These are phyloP conservation scores for Plantago elongata DNA, from an alignment of 257 asterid genomes.

Conservation along the genomic window DNA sequence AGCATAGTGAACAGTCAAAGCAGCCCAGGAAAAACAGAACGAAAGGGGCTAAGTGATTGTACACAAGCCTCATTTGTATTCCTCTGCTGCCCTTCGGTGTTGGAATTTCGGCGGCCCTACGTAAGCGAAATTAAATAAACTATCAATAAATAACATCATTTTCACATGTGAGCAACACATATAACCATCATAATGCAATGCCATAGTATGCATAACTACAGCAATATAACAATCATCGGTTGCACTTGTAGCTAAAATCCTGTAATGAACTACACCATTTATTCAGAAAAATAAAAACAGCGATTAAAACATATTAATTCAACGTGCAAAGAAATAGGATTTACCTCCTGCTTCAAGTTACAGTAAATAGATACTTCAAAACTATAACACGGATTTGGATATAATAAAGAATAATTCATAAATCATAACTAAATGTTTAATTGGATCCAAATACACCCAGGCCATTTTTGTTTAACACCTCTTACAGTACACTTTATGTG, in stretches of 20 bases:
- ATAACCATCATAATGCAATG: not conserved
- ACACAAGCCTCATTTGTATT: conserved; percentile 78
- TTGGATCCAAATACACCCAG: conserved; percentile 8
- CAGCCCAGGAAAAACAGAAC: conserved; percentile 62
- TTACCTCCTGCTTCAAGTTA: not conserved
- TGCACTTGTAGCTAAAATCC: not conserved
- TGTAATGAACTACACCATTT: not conserved
- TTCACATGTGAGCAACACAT: not conserved
- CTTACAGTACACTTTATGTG: not conserved
- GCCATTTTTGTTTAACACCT: not conserved
- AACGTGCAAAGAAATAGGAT: conserved; percentile 3
- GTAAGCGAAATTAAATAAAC: conserved; percentile 1
- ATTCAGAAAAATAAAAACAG: not conserved
- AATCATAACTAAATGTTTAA: not conserved
- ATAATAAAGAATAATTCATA: not conserved
- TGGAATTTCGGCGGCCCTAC: conserved; percentile 81
- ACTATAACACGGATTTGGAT: not conserved
- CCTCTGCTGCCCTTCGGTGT: conserved; percentile 69
- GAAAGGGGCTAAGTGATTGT: conserved; percentile 61
- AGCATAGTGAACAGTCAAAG: conserved; percentile 73
- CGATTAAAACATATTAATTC: not conserved
- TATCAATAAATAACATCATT: not conserved
- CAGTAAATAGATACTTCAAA: not conserved
- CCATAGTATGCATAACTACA: not conserved
- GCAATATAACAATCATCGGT: not conserved